These are phyloP conservation scores for Magnolia officinalis DNA, from an alignment of 164 flowering plant genomes.

Conservation along the genomic window DNA sequence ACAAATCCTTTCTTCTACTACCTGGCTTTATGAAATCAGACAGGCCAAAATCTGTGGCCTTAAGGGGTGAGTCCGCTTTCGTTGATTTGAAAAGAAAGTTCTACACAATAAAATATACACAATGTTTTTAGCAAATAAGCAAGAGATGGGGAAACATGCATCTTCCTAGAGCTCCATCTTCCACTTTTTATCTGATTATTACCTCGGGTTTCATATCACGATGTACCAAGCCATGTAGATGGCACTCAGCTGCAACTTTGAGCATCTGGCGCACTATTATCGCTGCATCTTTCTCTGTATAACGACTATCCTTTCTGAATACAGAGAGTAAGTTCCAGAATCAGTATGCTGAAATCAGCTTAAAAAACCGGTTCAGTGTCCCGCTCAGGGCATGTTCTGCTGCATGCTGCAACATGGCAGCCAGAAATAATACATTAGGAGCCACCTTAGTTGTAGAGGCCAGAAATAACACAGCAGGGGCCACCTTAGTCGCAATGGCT, in stretches of 20 bases:
- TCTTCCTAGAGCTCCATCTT: neutral
- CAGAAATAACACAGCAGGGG: neutral
- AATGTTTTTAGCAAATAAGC: constrained; percentile 2
- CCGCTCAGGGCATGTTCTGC: neutral
- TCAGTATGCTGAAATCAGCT: neutral
- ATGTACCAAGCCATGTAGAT: constrained; percentile 93
- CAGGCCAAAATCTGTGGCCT: constrained; percentile 85
- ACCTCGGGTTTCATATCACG: constrained; percentile 99
- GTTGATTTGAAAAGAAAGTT: constrained; percentile 92
- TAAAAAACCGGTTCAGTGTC: neutral
- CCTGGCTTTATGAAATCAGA: constrained; percentile 98
- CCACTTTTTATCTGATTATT: constrained; percentile 2
- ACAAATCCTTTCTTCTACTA: constrained; percentile 16
- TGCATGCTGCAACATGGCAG: neutral
- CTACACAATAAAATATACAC: constrained; percentile 37
- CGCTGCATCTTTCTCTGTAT: constrained; percentile 95
- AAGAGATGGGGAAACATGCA: neutral
- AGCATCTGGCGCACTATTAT: constrained; percentile 94
- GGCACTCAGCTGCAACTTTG: constrained; percentile 96
- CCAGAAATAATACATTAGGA: neutral
- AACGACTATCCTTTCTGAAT: constrained; percentile 89
- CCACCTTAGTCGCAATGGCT: neutral
- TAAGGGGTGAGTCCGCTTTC: constrained; percentile 64
- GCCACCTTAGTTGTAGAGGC: neutral
- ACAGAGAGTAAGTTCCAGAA: constrained; percentile 10